A percentile compares a stretch with the other conserved stretches of the same genome.
Conservation (phyloP, 2,329 filamentous ascomycete species). For the Trichoderma arundinaceum region DNA sequence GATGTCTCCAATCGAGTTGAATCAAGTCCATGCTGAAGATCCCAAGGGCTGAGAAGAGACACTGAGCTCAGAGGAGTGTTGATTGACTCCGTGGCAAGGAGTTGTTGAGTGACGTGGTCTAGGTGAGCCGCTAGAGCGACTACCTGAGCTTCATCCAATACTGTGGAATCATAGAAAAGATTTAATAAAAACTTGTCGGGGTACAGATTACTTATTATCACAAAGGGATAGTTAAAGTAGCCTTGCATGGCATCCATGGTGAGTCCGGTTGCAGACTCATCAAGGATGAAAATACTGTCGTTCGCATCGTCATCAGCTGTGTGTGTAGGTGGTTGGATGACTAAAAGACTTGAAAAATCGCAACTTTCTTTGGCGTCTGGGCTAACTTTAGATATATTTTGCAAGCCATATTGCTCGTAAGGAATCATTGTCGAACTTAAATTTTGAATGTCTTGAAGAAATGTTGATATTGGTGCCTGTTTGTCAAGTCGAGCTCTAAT, state of each 20-base stretch:
- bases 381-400: constrained; percentile 34
- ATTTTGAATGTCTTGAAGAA: constrained; percentile 30
- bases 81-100: constrained; percentile 3
- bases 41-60: constrained; percentile 25
- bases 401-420: constrained; percentile 37
- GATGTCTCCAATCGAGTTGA: neutral
- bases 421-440: constrained; percentile 32
- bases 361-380: constrained; percentile 30
- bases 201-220: constrained; percentile 7
- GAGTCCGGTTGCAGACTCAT: neutral
- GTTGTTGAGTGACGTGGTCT: constrained; percentile 15
- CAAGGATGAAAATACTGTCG: neutral
- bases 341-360: constrained; percentile 35
- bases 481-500: constrained; percentile 22
- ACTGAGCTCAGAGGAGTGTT: constrained; percentile 19
- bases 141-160: constrained; percentile 17
- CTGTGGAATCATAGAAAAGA: constrained; percentile 17
- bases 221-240: constrained; percentile 28
- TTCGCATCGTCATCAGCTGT: neutral
- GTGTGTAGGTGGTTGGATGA: constrained; percentile 30
- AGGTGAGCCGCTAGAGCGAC: constrained; percentile 12
- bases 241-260: constrained; percentile 18
- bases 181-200: constrained; percentile 1
- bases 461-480: constrained; percentile 14
- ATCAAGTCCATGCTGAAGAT: constrained; percentile 8